phyloP scores from a whole-genome alignment of 768 basidiomycete species.

The Termitomyces sp. region DNA sequence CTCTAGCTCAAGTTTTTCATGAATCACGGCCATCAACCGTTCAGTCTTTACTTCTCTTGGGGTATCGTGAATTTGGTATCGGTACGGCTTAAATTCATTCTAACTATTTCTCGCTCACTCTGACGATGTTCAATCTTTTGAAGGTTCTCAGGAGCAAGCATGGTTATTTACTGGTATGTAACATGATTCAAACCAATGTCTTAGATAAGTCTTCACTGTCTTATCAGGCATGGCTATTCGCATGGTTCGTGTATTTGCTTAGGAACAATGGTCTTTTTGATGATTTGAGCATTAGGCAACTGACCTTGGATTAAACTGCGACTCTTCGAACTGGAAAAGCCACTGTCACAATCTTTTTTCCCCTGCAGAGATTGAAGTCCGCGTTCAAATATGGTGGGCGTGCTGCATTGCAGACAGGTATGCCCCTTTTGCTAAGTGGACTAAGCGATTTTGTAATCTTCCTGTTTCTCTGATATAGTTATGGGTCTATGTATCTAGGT shows the following conservation, averaged over 20 bases:
- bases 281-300: conserved; percentile 38
- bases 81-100: conserved; percentile 23
- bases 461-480: conserved; percentile 28
- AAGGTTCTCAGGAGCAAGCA: conserved; percentile 72
- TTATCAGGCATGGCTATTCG: conserved; percentile 61
- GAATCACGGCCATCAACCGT: conserved; percentile 69
- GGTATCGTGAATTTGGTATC: conserved; percentile 82
- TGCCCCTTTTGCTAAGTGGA: conserved; percentile 10
- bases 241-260: conserved; percentile 41
- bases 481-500: conserved; percentile 75
- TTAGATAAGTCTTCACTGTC: neutral
- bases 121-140: neutral
- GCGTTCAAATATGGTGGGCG: conserved; percentile 78
- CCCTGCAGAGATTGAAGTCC: conserved; percentile 58
- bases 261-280: neutral
- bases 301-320: conserved; percentile 77
- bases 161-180: conserved; percentile 74
- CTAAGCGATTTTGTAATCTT: neutral
- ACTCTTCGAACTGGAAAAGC: conserved; percentile 69
- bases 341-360: conserved; percentile 57
- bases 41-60: conserved; percentile 74
- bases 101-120: neutral
- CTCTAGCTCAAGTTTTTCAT: conserved; percentile 56
- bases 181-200: neutral
- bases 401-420: conserved; percentile 70